These are phyloP conservation scores for Ascochyta koolunga DNA, from an alignment of 2,329 filamentous ascomycete species.

Conservation along the genomic window DNA sequence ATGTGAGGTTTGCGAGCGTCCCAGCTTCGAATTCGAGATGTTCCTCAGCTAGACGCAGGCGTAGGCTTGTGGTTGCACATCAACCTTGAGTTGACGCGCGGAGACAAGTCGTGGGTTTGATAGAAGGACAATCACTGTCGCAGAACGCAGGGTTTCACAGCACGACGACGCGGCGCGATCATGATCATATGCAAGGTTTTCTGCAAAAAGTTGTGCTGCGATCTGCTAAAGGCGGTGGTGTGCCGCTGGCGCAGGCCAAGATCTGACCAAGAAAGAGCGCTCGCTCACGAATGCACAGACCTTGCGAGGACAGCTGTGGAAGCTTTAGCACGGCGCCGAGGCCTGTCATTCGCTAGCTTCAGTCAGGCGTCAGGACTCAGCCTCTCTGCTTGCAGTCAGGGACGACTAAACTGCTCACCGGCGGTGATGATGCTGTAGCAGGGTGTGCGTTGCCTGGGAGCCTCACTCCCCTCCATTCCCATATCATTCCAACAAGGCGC, in stretches of 20 bases:
- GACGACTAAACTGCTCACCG: slow-evolving; percentile 24
- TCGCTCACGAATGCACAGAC: background rate
- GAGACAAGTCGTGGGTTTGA: background rate
- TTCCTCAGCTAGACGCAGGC: background rate
- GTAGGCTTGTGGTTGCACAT: background rate
- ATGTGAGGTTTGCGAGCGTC: background rate
- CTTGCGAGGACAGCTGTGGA: background rate
- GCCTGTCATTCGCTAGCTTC: slow-evolving; percentile 5
- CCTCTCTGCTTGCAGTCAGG: slow-evolving; percentile 12
- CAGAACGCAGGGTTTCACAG: background rate
- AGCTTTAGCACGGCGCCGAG: background rate
- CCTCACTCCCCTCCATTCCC: slow-evolving; percentile 19
- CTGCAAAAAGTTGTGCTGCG: background rate
- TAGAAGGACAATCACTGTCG: background rate
- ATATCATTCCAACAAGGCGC: slow-evolving; percentile 15
- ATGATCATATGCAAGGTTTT: background rate
- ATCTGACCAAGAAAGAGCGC: slow-evolving; percentile 1
- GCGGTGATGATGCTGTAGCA: slow-evolving; percentile 14
- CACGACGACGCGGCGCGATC: background rate
- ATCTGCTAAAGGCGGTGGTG: background rate
- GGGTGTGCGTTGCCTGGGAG: slow-evolving; percentile 10
- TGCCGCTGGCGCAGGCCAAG: background rate
- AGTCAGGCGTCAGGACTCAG: slow-evolving; percentile 11
- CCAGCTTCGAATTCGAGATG: background rate
- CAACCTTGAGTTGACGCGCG: background rate